Evolutionary conservation across 192 early-diverging fungal species (phyloP), one percentile per base, ranked within the genome.

Genomic region (Chytriomyces sp.): DNA sequence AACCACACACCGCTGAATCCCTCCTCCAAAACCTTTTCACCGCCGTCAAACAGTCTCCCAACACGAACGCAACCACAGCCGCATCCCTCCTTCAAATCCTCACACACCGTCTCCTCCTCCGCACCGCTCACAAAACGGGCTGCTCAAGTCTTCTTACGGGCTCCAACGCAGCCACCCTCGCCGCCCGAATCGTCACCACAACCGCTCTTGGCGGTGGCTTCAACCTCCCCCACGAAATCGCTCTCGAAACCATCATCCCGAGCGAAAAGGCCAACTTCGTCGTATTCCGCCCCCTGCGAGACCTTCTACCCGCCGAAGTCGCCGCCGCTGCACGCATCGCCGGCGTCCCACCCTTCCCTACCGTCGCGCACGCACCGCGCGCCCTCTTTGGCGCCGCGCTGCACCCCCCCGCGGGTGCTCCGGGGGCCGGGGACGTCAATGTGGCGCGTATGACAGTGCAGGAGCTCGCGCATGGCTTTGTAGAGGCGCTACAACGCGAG

Each of bases 151-250:
- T 96, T 5, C 76, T 93, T 22, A 73, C 94, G 57, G 96, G 91
- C 8, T 91, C 93, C 74, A 91, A 89, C 36, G 86, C 88, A 6
- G 94, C 94, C 3, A 85, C 91, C 32, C 78, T 93, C 31, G 93
- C 94, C 0, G 86, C 91, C 39, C 87, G 87, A 59, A 86, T 90
- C 28, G 87, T 98, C 39, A 77, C 92, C 5, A 64, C 88, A 39
- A 93, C 92, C 32, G 89, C 91, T 40, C 89, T 91, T 60, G 96
- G 96, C 10, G 90, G 92, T 36, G 96, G 96, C n/a, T 91, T 89
- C 64, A 89, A 86, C 31, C 72, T 96, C 30, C 91, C 94, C 4
- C 70, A 91, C 10, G 93, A 95, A 49, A 87, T 91, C 5, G 84
- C 88, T 0, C 68, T 84, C 6, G 85, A 89, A 53, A 78, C 80